Conservation (phyloP, 164 flowering plant genomes). For the Paratinospora sagittata region DNA sequence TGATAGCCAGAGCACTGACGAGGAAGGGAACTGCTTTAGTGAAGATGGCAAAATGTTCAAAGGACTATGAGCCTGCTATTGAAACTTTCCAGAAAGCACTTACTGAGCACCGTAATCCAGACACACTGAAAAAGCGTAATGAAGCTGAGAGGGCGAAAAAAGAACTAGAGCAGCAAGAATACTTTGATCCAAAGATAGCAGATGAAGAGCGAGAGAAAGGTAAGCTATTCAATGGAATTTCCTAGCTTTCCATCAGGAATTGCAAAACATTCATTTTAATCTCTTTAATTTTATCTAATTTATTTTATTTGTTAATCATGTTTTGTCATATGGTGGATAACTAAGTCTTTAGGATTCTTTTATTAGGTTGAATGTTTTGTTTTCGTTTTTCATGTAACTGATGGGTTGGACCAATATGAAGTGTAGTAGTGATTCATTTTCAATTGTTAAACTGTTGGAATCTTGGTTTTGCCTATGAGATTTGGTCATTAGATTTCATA, state of each 20-base stretch:
- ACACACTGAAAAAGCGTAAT: slow-evolving; percentile 82
- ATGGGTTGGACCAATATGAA: background rate
- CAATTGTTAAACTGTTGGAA: no score
- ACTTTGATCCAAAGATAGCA: slow-evolving; percentile 73
- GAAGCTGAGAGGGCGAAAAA: slow-evolving; percentile 96
- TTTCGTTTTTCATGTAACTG: background rate
- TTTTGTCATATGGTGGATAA: background rate
- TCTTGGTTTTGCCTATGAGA: background rate
- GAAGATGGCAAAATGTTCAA: slow-evolving; percentile 84
- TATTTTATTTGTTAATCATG: background rate
- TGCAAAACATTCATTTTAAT: background rate
- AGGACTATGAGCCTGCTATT: slow-evolving; percentile 86
- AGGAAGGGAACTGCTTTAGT: slow-evolving; percentile 88
- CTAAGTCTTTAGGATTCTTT: background rate
- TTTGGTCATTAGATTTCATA: background rate
- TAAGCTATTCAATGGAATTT: slow-evolving; percentile 14
- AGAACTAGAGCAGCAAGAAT: slow-evolving; percentile 90
- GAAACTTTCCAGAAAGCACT: slow-evolving; percentile 94
- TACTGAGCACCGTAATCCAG: slow-evolving; percentile 95
- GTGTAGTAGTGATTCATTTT: no score
- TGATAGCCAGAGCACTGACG: slow-evolving; percentile 90
- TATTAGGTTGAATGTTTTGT: background rate
- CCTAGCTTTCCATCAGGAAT: background rate
- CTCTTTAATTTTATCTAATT: background rate
- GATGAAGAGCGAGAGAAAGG: slow-evolving; percentile 99